phyloP scores from a whole-genome alignment of 2,329 filamentous ascomycete species.

The Colletotrichum caudatum region DNA sequence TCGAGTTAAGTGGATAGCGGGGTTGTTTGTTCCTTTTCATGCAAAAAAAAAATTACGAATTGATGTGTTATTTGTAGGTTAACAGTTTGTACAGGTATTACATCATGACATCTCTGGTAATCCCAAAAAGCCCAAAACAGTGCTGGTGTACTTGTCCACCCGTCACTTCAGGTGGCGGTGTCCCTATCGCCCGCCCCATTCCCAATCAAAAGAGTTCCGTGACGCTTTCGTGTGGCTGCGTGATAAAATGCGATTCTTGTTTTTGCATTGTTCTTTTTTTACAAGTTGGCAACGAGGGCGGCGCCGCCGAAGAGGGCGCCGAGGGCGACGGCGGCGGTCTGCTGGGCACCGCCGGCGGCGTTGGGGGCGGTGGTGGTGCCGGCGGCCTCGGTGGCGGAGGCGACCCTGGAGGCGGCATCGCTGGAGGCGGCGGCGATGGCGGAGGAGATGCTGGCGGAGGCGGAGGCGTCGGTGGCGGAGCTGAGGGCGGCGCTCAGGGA shows the following conservation, averaged over 20 bases:
- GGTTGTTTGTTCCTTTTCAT: not conserved
- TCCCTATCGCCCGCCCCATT: conserved; percentile 2
- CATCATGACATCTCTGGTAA: conserved; percentile 34
- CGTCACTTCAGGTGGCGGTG: not conserved
- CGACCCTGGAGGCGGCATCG: conserved; percentile 30
- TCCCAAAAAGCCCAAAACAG: conserved; percentile 32
- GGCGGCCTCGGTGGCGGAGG: conserved; percentile 45
- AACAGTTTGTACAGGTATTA: conserved; percentile 40
- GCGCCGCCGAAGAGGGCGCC: conserved; percentile 62
- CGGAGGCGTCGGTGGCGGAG: conserved; percentile 35
- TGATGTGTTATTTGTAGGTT: conserved; percentile 26
- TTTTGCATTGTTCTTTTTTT: conserved; percentile 52
- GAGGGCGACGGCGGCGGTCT: conserved; percentile 58
- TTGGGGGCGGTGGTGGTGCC: conserved; percentile 41
- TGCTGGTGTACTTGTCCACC: conserved; percentile 21
- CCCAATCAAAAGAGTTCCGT: not conserved
- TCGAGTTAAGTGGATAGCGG: no score
- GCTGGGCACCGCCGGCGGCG: conserved; percentile 50
- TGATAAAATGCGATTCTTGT: not conserved
- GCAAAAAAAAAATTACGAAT: not conserved
- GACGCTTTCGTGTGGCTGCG: not conserved
- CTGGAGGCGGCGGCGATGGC: conserved; percentile 17
- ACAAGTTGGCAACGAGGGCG: conserved; percentile 59
- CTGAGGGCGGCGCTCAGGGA: conserved; percentile 45
- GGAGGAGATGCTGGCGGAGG: conserved; percentile 31